phyloP scores from a whole-genome alignment of 139 green algal species.

The Chlamydomonas applanata region DNA sequence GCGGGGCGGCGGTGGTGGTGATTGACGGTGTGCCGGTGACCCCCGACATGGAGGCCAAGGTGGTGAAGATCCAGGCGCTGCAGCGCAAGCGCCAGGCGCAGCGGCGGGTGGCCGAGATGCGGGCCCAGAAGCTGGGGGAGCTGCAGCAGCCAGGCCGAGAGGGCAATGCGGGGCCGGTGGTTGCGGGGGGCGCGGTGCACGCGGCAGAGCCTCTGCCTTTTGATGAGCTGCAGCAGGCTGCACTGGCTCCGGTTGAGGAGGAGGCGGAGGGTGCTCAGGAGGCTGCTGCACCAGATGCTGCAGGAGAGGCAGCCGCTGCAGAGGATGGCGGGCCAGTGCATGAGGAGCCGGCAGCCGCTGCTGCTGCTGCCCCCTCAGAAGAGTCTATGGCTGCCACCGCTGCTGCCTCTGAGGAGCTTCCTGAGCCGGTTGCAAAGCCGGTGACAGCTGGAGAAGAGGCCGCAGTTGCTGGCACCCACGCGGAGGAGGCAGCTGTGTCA shows the following conservation, averaged over 20 bases:
- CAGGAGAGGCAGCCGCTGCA: not conserved
- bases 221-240: not conserved
- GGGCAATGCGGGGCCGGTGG: no score
- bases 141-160: not conserved
- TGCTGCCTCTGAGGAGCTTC: no score
- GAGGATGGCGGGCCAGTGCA: no score
- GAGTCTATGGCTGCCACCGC: no score
- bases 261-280: not conserved
- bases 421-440: no score
- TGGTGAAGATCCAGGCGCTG: conserved; percentile 13
- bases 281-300: not conserved
- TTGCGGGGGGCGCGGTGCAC: not conserved
- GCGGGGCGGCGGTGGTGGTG: not conserved
- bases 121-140: not conserved
- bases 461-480: no score
- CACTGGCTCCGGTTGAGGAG: not conserved
- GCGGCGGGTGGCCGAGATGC: conserved; percentile 7
- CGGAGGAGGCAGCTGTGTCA: no score
- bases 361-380: no score
- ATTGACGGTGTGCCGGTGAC: not conserved
- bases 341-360: not conserved
- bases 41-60: conserved; percentile 2
- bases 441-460: no score
- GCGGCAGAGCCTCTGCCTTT: not conserved
- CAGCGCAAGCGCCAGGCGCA: conserved; percentile 1